These are phyloP conservation scores for Entomortierella beljakovae DNA, from an alignment of 192 early-diverging fungal species.

Conservation along the genomic window DNA sequence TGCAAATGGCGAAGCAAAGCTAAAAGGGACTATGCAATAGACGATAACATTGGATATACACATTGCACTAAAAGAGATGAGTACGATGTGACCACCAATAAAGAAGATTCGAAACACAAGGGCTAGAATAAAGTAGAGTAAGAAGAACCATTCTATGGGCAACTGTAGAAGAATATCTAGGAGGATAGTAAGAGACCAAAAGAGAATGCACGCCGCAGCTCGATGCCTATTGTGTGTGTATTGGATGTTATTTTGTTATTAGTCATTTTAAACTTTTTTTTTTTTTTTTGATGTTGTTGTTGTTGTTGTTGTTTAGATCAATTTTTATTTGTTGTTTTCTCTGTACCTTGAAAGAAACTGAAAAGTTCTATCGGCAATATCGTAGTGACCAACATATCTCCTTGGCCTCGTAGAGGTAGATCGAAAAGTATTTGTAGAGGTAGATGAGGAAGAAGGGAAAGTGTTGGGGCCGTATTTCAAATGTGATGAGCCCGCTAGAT, in stretches of 20 bases:
- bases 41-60: slow-evolving; percentile 46
- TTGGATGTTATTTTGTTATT: too few relatives aligned
- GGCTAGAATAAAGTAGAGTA: slow-evolving; percentile 54
- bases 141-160: slow-evolving; percentile 54
- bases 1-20: slow-evolving; percentile 53
- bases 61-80: slow-evolving; percentile 51
- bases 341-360: slow-evolving; percentile 52
- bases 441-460: neutral
- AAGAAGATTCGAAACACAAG: slow-evolving; percentile 51
- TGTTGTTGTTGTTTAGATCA: too few relatives aligned
- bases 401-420: slow-evolving; percentile 21
- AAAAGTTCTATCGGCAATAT: slow-evolving; percentile 53
- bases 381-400: slow-evolving; percentile 51
- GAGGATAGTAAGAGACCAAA: slow-evolving; percentile 53
- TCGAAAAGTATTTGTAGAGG: slow-evolving; percentile 1
- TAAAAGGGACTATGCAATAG: slow-evolving; percentile 48
- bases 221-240: too few relatives aligned
- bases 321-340: too few relatives aligned
- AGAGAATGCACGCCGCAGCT: slow-evolving; percentile 51
- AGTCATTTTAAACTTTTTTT: too few relatives aligned
- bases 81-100: slow-evolving; percentile 52
- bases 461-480: neutral
- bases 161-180: slow-evolving; percentile 49
- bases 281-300: too few relatives aligned
- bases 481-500: neutral